These are phyloP conservation scores for Suhomyces faveliae DNA, from an alignment of 805 yeast genomes.

Conservation along the genomic window DNA sequence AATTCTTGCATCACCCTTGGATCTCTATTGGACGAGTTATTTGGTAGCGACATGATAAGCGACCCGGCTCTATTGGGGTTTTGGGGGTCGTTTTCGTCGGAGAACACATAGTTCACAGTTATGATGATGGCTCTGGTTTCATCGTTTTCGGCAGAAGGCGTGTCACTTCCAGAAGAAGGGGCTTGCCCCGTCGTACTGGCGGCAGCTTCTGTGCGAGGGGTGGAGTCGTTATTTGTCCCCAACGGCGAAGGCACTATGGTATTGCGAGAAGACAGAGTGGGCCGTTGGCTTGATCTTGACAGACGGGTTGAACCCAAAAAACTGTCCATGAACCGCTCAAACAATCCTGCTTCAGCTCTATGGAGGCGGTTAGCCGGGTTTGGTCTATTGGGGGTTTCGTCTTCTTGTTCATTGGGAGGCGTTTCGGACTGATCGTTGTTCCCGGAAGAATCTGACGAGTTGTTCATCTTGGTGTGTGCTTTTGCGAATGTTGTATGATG, in stretches of 20 bases:
- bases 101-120: slow-evolving; percentile 44
- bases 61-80: slow-evolving; percentile 52
- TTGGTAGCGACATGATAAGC: slow-evolving; percentile 64
- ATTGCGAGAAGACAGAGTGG: not conserved
- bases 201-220: slow-evolving; percentile 1
- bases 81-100: slow-evolving; percentile 38
- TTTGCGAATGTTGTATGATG: too few relatives aligned
- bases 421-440: not conserved
- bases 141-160: slow-evolving; percentile 8
- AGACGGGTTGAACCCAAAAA: slow-evolving; percentile 13
- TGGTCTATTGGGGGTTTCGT: not conserved
- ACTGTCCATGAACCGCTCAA: slow-evolving; percentile 25
- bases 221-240: not conserved
- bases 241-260: not conserved
- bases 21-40: slow-evolving; percentile 56
- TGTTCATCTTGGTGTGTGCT: not conserved
- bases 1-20: slow-evolving; percentile 61
- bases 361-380: slow-evolving; percentile 1
- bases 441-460: not conserved
- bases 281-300: not conserved
- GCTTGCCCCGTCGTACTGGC: slow-evolving; percentile 2
- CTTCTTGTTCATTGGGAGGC: not conserved
- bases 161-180: not conserved
- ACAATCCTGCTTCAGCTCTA: slow-evolving; percentile 15
- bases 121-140: slow-evolving; percentile 38